Evolutionary conservation across 768 basidiomycete species (phyloP).

Genomic region (Auriscalpium microsporum): DNA sequence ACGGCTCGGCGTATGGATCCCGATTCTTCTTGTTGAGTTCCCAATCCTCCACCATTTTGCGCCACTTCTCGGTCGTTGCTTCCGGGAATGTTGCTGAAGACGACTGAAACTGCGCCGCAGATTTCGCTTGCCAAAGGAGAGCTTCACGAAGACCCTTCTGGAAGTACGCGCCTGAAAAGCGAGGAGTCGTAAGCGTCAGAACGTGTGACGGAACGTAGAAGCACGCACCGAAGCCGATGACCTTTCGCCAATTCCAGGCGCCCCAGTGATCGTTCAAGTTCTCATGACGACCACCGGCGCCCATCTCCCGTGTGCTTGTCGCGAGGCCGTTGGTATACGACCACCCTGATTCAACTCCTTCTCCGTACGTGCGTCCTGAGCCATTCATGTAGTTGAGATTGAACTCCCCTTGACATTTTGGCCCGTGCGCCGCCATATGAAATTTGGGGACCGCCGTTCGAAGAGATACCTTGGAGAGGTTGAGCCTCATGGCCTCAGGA

Average conservation of each 20-base stretch:
- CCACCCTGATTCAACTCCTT: constrained; percentile 19
- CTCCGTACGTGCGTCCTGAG: constrained; percentile 18
- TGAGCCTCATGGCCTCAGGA: not conserved
- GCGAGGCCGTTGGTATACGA: constrained; percentile 3
- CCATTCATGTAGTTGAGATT: constrained; percentile 20
- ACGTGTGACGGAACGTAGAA: too few species aligned
- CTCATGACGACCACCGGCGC: constrained; percentile 6
- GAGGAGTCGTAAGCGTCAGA: too few species aligned
- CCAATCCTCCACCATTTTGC: constrained; percentile 5
- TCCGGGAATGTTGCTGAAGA: not conserved
- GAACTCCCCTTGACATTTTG: constrained; percentile 17
- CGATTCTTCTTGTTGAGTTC: not conserved
- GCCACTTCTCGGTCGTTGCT: not conserved
- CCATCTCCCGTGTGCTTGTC: constrained; percentile 13
- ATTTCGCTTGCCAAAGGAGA: not conserved
- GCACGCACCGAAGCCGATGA: constrained; percentile 16
- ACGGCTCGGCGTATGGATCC: constrained; percentile 13
- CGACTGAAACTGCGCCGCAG: not conserved
- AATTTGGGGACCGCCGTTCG: constrained; percentile 23
- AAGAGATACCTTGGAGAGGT: not conserved
- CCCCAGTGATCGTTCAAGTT: constrained; percentile 16
- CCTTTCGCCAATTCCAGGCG: constrained; percentile 25
- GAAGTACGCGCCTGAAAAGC: not conserved
- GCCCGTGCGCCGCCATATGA: constrained; percentile 23
- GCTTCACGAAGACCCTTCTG: not conserved